These are phyloP conservation scores for Sanghuangporus weigelae DNA, from an alignment of 1,284 basidiomycete species.

Conservation along the genomic window DNA sequence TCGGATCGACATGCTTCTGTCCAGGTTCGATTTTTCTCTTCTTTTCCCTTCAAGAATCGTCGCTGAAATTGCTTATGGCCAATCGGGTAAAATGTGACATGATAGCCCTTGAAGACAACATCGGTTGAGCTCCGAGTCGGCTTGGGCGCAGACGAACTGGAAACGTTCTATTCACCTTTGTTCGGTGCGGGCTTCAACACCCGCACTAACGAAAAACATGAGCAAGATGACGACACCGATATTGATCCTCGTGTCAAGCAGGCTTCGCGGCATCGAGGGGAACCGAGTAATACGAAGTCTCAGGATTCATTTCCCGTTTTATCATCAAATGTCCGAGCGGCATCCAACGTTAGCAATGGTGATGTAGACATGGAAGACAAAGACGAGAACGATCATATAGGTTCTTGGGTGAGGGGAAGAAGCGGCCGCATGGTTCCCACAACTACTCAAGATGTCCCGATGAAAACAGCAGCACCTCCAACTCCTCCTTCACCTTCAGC, in stretches of 20 bases:
- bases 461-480: neutral
- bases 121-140: conserved; percentile 14
- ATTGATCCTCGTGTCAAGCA: neutral
- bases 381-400: neutral
- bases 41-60: neutral
- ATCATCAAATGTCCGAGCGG: neutral
- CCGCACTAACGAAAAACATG: no score
- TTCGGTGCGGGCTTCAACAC: neutral
- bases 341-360: neutral
- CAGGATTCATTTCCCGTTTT: neutral
- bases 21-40: neutral
- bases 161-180: conserved; percentile 10
- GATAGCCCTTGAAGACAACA: conserved; percentile 13
- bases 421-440: neutral
- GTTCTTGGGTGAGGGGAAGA: neutral
- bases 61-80: no score
- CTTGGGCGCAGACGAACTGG: conserved; percentile 5
- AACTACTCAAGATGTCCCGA: neutral
- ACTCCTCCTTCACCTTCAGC: neutral
- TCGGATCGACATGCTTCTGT: conserved; percentile 6
- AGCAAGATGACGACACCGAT: neutral
- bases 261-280: neutral
- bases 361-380: conserved; percentile 1
- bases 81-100: neutral
- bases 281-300: neutral